Evolutionary conservation across 2,329 filamentous ascomycete species (phyloP).

Genomic region (Neofusicoccum ribis): DNA sequence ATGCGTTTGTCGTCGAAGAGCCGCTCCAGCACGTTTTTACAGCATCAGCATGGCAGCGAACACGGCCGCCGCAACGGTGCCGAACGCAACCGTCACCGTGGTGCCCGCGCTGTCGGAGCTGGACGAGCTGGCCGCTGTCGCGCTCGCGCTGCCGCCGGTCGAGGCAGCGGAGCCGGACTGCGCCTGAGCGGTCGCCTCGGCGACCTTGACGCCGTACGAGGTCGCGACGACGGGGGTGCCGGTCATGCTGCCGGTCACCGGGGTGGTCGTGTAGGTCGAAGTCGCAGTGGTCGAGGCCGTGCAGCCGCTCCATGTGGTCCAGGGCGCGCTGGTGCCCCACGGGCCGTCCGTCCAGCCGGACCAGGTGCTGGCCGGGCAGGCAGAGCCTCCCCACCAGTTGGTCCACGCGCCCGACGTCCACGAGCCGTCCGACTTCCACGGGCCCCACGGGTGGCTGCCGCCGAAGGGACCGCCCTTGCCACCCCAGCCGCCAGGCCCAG

Average conservation of each 20-base stretch:
- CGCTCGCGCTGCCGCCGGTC: not conserved
- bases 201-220: constrained; percentile 35
- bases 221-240: constrained; percentile 25
- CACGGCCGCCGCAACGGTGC: constrained; percentile 5
- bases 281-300: constrained; percentile 34
- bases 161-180: constrained; percentile 4
- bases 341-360: constrained; percentile 39
- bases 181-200: constrained; percentile 25
- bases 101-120: constrained; percentile 1
- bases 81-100: constrained; percentile 15
- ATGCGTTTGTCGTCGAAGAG: not conserved
- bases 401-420: constrained; percentile 34
- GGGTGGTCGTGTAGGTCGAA: constrained; percentile 31
- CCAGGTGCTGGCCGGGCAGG: constrained; percentile 36
- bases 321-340: constrained; percentile 37
- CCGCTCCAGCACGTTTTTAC: not conserved
- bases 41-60: constrained; percentile 14
- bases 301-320: constrained; percentile 38
- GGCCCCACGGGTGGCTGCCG: constrained; percentile 30
- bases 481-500: constrained; percentile 27
- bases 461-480: constrained; percentile 22
- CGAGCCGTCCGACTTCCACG: constrained; percentile 31
- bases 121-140: not conserved
- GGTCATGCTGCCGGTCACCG: constrained; percentile 24
- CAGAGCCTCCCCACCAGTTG: constrained; percentile 34